phyloP scores from a whole-genome alignment of 1,139 yeast genomes.

The Lodderomyces pseudojiufengensis region DNA sequence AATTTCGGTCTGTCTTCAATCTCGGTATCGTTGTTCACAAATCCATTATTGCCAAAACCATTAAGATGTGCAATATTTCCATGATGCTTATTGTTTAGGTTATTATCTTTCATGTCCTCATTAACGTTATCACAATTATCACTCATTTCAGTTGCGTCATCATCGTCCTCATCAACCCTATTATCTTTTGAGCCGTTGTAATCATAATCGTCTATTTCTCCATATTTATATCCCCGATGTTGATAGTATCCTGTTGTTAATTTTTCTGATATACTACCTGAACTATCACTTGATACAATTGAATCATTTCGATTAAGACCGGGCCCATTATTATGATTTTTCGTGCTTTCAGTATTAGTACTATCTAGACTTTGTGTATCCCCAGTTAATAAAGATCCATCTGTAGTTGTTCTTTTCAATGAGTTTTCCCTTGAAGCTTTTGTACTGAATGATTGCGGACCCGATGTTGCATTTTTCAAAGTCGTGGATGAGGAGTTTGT shows the following conservation, averaged over 20 bases:
- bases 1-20: constrained; percentile 44
- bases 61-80: not conserved
- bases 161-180: constrained; percentile 3
- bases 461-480: constrained; percentile 11
- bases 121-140: not conserved
- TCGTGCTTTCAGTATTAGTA: constrained; percentile 8
- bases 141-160: not conserved
- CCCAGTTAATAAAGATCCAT: constrained; percentile 19
- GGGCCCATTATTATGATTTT: constrained; percentile 6
- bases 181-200: constrained; percentile 16
- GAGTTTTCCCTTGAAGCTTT: constrained; percentile 19
- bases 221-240: constrained; percentile 39
- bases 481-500: constrained; percentile 9
- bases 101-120: too few relatives aligned
- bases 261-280: constrained; percentile 22
- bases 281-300: constrained; percentile 14
- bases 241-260: constrained; percentile 37
- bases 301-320: constrained; percentile 8
- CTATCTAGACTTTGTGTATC: constrained; percentile 21
- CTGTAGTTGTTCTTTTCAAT: constrained; percentile 30
- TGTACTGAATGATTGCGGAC: constrained; percentile 5
- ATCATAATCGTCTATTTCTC: constrained; percentile 23
- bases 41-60: constrained; percentile 1
- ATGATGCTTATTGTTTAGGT: too few relatives aligned
- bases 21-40: constrained; percentile 15